Base-by-base conservation (phyloP, 805 yeast genomes). In the Candida morakotiae region DNA sequence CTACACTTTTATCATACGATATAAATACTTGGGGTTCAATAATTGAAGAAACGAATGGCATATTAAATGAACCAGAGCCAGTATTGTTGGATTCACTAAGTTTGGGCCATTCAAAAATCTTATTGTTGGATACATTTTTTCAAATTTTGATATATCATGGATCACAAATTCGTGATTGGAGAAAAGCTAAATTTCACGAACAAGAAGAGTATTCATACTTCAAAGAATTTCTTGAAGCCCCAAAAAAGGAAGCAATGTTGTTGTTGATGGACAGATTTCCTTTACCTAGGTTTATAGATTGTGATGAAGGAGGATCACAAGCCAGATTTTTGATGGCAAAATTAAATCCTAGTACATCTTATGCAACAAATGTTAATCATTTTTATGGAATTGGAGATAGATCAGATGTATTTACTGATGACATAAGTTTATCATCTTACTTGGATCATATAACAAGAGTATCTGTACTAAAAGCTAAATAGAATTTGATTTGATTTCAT, bases 271-370 rank as follows among this genome's bases (percentile, higher is more conserved):
- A 81, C 48, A 60, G 87, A 47, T 81, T 77, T 64, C 87, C 87
- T 37, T 65, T 81, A 43, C 87, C 87, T 4, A 66, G 87, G 49
- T 81, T 79, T 47, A 78, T 81, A 37, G 86, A 81, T 51, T 78
- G 85, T 18, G 85, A 81, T 48, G 86, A 80, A 53, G 86, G 86
- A 38, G 87, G 86, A 3, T 79, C 86, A 0, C 87, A 81, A 52
- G 86, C 87, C 0, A 69, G 87, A 57, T 81, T 81, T 54, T 63
- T 81, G 39, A 76, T 77, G 69, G 81, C 86, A 2, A 80, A 80
- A 56, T 63, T 81, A 48, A 81, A 81, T 56, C 87, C 87, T 10
- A 71, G 83, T 3, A 77, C 79, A 2, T 70, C 71, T 31, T 78
- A 79, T 53, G 50, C 59, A 6, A 64, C 73, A 22, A 46, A 64